A percentile compares a stretch with the other conserved stretches of the same genome.
These are phyloP conservation scores for Cenchrus fungigraminus DNA, from an alignment of 176 grass and related monocot species.

Conservation along the genomic window DNA sequence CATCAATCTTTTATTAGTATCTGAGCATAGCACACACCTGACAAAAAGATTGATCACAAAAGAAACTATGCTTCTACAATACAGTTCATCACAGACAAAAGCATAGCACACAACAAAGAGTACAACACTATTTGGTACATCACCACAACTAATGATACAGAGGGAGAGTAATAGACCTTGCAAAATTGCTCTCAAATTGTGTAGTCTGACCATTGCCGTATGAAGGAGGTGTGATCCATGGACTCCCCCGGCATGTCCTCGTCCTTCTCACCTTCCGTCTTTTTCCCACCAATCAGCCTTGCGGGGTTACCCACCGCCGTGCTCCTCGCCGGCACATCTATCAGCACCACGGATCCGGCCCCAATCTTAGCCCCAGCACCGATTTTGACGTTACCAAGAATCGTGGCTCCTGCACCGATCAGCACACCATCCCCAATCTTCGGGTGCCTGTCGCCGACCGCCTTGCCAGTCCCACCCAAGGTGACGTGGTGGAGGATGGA, in stretches of 20 bases:
- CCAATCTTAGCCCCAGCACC: constrained; percentile 93
- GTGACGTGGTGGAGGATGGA: constrained; percentile 98
- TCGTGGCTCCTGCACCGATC: constrained; percentile 89
- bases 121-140: constrained; percentile 30
- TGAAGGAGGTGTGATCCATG: constrained; percentile 99
- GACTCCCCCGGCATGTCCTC: constrained; percentile 84
- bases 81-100: constrained; percentile 1
- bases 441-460: constrained; percentile 82
- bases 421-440: constrained; percentile 89
- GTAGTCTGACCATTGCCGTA: constrained; percentile 91
- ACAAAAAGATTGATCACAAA: constrained; percentile 34
- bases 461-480: constrained; percentile 88
- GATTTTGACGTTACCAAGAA: constrained; percentile 86
- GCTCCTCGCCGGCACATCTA: constrained; percentile 75
- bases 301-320: constrained; percentile 94
- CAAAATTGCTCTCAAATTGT: constrained; percentile 48
- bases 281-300: constrained; percentile 62
- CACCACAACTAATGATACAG: constrained; percentile 1
- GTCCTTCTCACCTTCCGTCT: constrained; percentile 39
- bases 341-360: constrained; percentile 84
- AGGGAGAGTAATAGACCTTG: constrained; percentile 47
- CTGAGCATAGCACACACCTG: constrained; percentile 6
- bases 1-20: constrained; percentile 17
- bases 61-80: constrained; percentile 12
- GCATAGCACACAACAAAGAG: constrained; percentile 20